These are phyloP conservation scores for Dimocarpus longan DNA, from an alignment of 345 rosid genomes.

Conservation along the genomic window DNA sequence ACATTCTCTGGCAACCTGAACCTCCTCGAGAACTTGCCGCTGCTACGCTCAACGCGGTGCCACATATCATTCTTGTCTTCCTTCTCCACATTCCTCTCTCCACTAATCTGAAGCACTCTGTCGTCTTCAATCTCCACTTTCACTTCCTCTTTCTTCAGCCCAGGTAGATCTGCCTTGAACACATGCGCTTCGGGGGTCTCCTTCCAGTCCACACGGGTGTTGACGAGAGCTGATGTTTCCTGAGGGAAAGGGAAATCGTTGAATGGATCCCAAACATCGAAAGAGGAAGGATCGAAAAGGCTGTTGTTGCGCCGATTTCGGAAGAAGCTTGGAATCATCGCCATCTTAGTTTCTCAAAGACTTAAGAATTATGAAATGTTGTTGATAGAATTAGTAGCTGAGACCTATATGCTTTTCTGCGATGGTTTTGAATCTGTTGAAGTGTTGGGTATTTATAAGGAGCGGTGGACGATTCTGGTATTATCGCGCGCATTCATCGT, in stretches of 20 bases:
- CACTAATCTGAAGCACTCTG: neutral
- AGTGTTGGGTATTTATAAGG: too few species aligned
- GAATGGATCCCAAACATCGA: neutral
- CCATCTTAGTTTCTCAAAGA: neutral
- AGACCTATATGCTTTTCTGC: too few species aligned
- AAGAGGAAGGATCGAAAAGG: neutral
- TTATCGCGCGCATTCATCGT: too few species aligned
- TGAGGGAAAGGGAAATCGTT: neutral
- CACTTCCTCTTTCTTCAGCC: neutral
- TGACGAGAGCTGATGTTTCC: neutral
- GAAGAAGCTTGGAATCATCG: neutral
- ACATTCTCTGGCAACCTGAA: neutral
- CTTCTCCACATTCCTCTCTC: neutral
- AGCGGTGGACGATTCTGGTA: too few species aligned
- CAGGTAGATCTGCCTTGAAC: neutral
- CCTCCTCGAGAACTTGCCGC: neutral
- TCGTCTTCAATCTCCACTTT: neutral
- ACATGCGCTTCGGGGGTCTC: neutral
- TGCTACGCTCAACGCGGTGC: neutral
- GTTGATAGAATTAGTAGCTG: too few species aligned
- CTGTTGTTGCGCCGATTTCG: neutral
- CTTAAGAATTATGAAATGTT: too few species aligned
- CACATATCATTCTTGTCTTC: neutral
- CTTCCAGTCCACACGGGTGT: neutral
- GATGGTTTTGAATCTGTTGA: too few species aligned